Conservation (phyloP, 352 stramenopile genomes). For the Globisporangium irregulare region DNA sequence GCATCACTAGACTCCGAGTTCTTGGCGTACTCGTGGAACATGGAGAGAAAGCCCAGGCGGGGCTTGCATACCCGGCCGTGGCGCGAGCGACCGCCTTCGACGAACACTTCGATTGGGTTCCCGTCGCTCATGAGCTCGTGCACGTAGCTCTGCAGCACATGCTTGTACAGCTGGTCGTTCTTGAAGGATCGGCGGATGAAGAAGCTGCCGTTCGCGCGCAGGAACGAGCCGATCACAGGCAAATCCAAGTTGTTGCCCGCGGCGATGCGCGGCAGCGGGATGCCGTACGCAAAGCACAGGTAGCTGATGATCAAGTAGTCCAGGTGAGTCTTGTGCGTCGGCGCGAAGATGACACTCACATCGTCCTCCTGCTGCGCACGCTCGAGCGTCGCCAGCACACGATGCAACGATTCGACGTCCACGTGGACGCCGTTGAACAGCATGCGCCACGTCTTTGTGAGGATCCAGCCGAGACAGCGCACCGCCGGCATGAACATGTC, state of each 20-base stretch:
- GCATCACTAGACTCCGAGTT: neutral
- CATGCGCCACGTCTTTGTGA: slow-evolving; percentile 78
- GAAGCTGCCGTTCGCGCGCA: slow-evolving; percentile 86
- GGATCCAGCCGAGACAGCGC: slow-evolving; percentile 67
- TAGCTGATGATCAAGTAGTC: slow-evolving; percentile 92
- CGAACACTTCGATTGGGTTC: slow-evolving; percentile 86
- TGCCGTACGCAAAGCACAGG: slow-evolving; percentile 84
- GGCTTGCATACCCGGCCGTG: slow-evolving; percentile 76
- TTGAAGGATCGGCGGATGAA: slow-evolving; percentile 87
- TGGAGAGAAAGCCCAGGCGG: slow-evolving; percentile 66
- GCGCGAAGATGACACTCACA: slow-evolving; percentile 78
- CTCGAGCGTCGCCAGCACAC: slow-evolving; percentile 52
- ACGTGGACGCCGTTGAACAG: slow-evolving; percentile 73
- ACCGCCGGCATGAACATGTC: slow-evolving; percentile 78
- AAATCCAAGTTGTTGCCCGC: slow-evolving; percentile 88
- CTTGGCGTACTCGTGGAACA: slow-evolving; percentile 67
- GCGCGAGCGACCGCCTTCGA: slow-evolving; percentile 83
- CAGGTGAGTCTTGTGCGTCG: slow-evolving; percentile 88
- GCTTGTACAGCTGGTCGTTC: slow-evolving; percentile 73
- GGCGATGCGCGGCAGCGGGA: slow-evolving; percentile 81
- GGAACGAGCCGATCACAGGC: slow-evolving; percentile 71
- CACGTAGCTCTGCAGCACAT: slow-evolving; percentile 85
- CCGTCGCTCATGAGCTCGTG: slow-evolving; percentile 77
- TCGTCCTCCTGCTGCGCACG: slow-evolving; percentile 23
- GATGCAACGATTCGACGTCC: slow-evolving; percentile 59